Conservation (phyloP, 306 rosid genomes). For the Medicago ruthenica region DNA sequence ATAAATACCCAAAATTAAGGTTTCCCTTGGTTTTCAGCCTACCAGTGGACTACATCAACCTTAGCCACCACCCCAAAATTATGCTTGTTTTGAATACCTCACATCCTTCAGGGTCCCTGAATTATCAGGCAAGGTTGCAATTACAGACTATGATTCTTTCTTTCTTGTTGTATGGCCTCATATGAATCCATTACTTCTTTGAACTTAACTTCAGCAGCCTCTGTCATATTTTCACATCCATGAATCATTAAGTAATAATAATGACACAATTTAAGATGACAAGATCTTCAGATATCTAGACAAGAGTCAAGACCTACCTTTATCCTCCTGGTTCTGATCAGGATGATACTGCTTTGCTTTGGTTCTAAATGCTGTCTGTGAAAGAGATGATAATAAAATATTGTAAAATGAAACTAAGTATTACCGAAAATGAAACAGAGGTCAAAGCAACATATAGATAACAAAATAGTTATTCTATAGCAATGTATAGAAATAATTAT, state of each 20-base stretch:
- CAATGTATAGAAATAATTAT: background rate
- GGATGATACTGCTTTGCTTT: conserved; percentile 92
- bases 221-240: conserved; percentile 58
- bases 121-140: conserved; percentile 8
- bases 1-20: conserved; percentile 19
- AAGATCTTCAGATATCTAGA: conserved; percentile 25
- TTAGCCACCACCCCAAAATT: background rate
- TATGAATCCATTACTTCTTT: conserved; percentile 90
- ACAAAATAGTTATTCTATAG: background rate
- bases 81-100: conserved; percentile 26
- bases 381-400: conserved; percentile 23
- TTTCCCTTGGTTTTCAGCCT: background rate
- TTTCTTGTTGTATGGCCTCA: conserved; percentile 86
- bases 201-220: conserved; percentile 88
- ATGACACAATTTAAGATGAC: conserved; percentile 23
- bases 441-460: background rate
- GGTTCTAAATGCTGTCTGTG: conserved; percentile 80
- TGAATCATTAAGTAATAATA: conserved; percentile 26
- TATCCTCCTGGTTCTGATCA: conserved; percentile 87
- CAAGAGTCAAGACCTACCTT: conserved; percentile 57
- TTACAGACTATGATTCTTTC: conserved; percentile 54
- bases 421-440: background rate
- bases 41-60: conserved; percentile 6
- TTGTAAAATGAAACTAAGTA: conserved; percentile 16
- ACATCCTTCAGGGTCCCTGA: conserved; percentile 32